These are phyloP conservation scores for Coelastrella sp. DNA, from an alignment of 139 green algal species.

Conservation along the genomic window DNA sequence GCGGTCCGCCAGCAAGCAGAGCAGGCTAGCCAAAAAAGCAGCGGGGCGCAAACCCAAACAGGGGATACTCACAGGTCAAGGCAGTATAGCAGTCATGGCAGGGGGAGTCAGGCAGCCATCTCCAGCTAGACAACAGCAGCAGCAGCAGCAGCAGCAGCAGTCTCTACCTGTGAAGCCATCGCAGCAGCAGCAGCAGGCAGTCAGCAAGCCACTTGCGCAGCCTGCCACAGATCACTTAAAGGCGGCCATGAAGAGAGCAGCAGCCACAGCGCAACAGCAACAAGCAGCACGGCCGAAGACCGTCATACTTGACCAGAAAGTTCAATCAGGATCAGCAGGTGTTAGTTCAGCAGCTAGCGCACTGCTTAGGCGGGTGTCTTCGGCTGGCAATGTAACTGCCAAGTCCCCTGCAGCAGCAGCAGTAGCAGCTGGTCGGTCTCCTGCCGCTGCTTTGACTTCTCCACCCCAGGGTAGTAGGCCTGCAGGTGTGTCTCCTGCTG, in stretches of 20 bases:
- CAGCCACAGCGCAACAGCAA: not conserved
- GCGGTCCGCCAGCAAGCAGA: too few relatives aligned
- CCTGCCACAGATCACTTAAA: not conserved
- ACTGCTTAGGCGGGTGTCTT: not conserved
- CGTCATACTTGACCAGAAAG: conserved; percentile 15
- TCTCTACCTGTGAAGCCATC: not conserved
- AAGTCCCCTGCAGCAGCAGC: not conserved
- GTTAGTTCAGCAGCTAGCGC: not conserved
- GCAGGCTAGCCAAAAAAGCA: too few relatives aligned
- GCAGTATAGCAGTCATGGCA: not conserved
- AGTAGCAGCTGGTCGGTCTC: conserved; percentile 7
- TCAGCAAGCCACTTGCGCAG: not conserved
- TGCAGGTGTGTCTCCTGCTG: not conserved
- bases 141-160: not conserved
- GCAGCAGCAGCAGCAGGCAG: conserved; percentile 4
- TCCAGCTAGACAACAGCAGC: not conserved
- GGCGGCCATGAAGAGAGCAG: conserved; percentile 17
- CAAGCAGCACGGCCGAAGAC: conserved; percentile 36
- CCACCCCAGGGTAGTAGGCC: not conserved
- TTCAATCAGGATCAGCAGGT: not conserved
- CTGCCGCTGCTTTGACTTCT: not conserved
- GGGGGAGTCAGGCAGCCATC: not conserved
- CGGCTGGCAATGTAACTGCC: not conserved
- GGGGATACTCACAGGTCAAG: too few relatives aligned
- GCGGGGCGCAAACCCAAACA: not conserved